Percentiles rank a stretch among this genome's conserved stretches.
phyloP scores from a whole-genome alignment of 2,329 filamentous ascomycete species.

The Apiospora aurea region DNA sequence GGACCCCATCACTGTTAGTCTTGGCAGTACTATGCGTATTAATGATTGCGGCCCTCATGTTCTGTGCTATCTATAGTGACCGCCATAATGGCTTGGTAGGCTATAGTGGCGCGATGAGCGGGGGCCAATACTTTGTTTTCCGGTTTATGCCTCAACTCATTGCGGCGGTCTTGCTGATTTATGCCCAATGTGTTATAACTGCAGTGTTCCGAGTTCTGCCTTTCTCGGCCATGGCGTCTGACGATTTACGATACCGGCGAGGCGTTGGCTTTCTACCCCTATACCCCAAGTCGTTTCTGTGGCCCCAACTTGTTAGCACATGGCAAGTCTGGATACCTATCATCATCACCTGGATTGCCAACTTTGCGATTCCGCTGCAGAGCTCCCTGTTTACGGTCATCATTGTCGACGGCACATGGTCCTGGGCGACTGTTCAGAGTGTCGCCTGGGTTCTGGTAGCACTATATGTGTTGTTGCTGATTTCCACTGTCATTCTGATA shows the following conservation, averaged over 20 bases:
- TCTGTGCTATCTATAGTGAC: conserved; percentile 74
- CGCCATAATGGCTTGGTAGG: conserved; percentile 68
- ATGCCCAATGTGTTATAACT: conserved; percentile 76
- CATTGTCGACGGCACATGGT: conserved; percentile 66
- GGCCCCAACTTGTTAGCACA: conserved; percentile 66
- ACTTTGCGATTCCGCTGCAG: conserved; percentile 82
- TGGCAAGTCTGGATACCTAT: conserved; percentile 71
- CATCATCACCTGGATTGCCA: conserved; percentile 76
- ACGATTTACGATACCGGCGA: conserved; percentile 63
- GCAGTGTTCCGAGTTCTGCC: conserved; percentile 80
- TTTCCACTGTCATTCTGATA: conserved; percentile 64
- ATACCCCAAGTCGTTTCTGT: conserved; percentile 73
- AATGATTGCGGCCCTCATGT: conserved; percentile 76
- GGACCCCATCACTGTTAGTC: conserved; percentile 67
- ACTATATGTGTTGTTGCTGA: conserved; percentile 73
- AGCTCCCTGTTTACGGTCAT: conserved; percentile 77
- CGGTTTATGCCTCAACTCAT: conserved; percentile 83
- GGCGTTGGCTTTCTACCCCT: conserved; percentile 73
- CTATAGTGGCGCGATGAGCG: conserved; percentile 72
- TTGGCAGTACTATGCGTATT: conserved; percentile 68
- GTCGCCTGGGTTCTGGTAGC: conserved; percentile 80
- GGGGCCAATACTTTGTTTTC: conserved; percentile 82
- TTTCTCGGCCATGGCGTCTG: conserved; percentile 77
- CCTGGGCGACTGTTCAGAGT: conserved; percentile 80
- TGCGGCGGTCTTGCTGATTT: conserved; percentile 75